These are phyloP conservation scores for Claviceps sp. DNA, from an alignment of 2,329 filamentous ascomycete species.

Conservation along the genomic window DNA sequence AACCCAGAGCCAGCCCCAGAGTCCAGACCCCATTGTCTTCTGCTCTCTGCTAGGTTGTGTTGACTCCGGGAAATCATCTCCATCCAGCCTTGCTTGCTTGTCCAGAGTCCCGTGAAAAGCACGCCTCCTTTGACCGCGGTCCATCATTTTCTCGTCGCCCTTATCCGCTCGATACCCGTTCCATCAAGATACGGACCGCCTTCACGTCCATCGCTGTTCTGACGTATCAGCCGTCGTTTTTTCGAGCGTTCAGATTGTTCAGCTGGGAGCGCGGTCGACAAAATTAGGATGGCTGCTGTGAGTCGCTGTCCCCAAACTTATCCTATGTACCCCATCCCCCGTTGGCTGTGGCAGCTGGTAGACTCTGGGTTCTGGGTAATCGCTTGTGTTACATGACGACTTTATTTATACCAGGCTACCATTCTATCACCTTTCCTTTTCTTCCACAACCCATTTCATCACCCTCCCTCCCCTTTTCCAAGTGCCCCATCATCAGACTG, in stretches of 20 bases:
- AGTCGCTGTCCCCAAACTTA: constrained; percentile 13
- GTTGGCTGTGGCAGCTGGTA: constrained; percentile 4
- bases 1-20: background rate
- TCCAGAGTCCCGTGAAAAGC: constrained; percentile 19
- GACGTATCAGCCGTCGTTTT: background rate
- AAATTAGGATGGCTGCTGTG: constrained; percentile 30
- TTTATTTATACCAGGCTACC: background rate
- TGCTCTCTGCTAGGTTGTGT: constrained; percentile 9
- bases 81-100: constrained; percentile 16
- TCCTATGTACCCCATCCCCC: constrained; percentile 4
- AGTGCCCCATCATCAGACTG: background rate
- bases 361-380: background rate
- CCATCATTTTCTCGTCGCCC: constrained; percentile 14
- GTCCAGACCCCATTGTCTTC: background rate
- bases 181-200: constrained; percentile 11
- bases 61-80: constrained; percentile 18
- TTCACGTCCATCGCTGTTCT: constrained; percentile 1
- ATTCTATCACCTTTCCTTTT: constrained; percentile 7
- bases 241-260: constrained; percentile 4
- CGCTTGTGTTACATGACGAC: background rate
- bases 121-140: constrained; percentile 16
- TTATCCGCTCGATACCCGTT: constrained; percentile 21
- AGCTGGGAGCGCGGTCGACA: constrained; percentile 12
- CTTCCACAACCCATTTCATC: background rate
- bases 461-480: constrained; percentile 4